These are phyloP conservation scores for Erodium chrysanthum DNA, from an alignment of 441 rosid genomes.

Conservation along the genomic window DNA sequence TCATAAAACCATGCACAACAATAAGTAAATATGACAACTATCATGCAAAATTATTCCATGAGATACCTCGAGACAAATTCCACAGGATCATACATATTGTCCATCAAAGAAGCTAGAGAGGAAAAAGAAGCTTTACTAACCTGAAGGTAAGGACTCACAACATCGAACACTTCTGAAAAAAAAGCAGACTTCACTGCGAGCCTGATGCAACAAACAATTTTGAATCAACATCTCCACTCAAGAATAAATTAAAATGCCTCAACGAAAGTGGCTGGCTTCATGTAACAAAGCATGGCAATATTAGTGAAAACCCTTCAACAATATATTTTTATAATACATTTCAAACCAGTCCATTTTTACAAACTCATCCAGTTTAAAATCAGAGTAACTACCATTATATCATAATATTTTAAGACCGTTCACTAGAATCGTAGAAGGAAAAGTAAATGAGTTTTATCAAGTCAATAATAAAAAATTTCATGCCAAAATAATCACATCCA, in stretches of 20 bases:
- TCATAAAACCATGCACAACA: neutral
- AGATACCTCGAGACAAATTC: neutral
- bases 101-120: neutral
- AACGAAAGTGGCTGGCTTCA: neutral
- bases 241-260: neutral
- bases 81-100: neutral
- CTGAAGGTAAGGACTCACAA: constrained; percentile 54
- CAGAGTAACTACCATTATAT: neutral
- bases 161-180: constrained; percentile 39
- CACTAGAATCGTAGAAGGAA: neutral
- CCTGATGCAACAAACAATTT: constrained; percentile 31
- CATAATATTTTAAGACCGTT: neutral
- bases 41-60: neutral
- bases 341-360: neutral
- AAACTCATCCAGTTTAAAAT: too few species aligned
- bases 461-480: neutral
- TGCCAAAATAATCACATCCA: neutral
- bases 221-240: neutral
- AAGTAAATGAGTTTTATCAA: neutral
- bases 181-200: constrained; percentile 39
- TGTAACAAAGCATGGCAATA: constrained; percentile 1
- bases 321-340: neutral
- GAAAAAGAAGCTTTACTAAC: constrained; percentile 28
- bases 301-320: neutral
- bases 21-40: neutral